Evolutionary conservation across 768 basidiomycete genomes (phyloP).

Genomic region (Lactarius trivialis): DNA sequence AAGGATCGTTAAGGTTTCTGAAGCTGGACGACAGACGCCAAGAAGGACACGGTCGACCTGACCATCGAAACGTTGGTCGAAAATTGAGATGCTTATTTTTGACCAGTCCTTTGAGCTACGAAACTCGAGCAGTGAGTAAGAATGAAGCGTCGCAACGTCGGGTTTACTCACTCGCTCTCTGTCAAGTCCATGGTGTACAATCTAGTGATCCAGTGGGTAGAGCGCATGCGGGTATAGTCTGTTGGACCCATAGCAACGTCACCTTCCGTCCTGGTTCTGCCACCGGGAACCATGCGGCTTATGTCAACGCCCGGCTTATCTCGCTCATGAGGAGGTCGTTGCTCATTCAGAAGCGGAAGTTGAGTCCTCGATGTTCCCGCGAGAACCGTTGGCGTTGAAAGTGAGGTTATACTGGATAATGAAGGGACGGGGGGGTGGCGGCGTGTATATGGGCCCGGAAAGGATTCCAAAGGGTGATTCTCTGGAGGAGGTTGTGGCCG

Average conservation of each 20-base stretch:
- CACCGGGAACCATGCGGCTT: slow-evolving; percentile 64
- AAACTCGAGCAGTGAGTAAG: neutral
- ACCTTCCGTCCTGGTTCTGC: slow-evolving; percentile 36
- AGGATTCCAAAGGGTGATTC: slow-evolving; percentile 31
- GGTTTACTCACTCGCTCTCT: slow-evolving; percentile 40
- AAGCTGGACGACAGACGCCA: slow-evolving; percentile 47
- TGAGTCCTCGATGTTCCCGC: slow-evolving; percentile 27
- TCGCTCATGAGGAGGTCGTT: slow-evolving; percentile 36
- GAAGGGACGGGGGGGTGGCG: slow-evolving; percentile 35
- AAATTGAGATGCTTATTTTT: slow-evolving; percentile 49
- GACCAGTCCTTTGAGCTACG: slow-evolving; percentile 32
- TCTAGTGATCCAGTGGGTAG: slow-evolving; percentile 67
- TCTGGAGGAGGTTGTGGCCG: slow-evolving; percentile 20
- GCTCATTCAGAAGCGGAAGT: neutral
- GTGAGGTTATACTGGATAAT: slow-evolving; percentile 46
- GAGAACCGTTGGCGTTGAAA: slow-evolving; percentile 49
- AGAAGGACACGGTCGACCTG: slow-evolving; percentile 44
- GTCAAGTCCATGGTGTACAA: slow-evolving; percentile 45
- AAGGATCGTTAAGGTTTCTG: slow-evolving; percentile 42
- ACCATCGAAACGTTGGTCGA: slow-evolving; percentile 63
- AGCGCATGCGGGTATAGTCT: slow-evolving; percentile 61
- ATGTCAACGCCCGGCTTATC: slow-evolving; percentile 54
- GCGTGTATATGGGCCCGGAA: slow-evolving; percentile 26
- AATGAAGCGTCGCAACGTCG: slow-evolving; percentile 2
- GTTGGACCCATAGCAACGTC: slow-evolving; percentile 37